Base-by-base conservation (phyloP, 768 basidiomycete genomes). In the Hysterangium stoloniferum region DNA sequence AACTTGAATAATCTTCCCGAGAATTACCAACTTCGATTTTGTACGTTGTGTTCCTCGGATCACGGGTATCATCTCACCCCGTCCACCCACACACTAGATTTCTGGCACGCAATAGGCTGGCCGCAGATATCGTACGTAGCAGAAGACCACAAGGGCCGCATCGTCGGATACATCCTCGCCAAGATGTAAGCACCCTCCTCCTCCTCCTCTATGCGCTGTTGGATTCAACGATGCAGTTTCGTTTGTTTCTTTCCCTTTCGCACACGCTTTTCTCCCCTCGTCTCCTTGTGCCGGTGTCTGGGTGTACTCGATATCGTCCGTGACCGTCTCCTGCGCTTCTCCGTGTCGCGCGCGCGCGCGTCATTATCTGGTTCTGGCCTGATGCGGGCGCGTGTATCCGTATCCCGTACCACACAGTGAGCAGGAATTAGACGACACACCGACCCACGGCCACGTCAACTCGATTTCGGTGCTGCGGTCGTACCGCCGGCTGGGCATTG, bases 151-250 rank as follows among this genome's bases (percentile, higher is more conserved):
- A 83, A 87, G 60, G 92, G 92, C 1, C 74, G 86, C 50, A 84
- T 96, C 48, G 89, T 96, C 1, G 93, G 93, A 29, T 96, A 96
- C 64, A 93, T 95, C 31, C 70, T 96, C 13, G 91, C 89, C 2
- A 95, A 94, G 66, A 95, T 96, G 93, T 94, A 54, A 38, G 78
- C 69, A n/a, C n/a, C n/a, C n/a, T n/a, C n/a, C n/a, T n/a, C n/a
- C n/a, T 38, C n/a, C n/a, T n/a, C n/a, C n/a, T n/a, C n/a, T n/a
- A 47, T 22, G 35, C 4, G 24, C 17, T n/a, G n/a, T n/a, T n/a
- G n/a, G n/a, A n/a, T n/a, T n/a, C n/a, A n/a, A n/a, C n/a, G n/a
- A n/a, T n/a, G n/a, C n/a, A n/a, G 11, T 41, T 8, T 41, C 9
- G 9, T 41, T 20, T 22, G 38, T 20, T 9, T 40, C 35, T 19